Conservation (phyloP, 768 basidiomycete species). For the Phlebiopsis gigantea region DNA sequence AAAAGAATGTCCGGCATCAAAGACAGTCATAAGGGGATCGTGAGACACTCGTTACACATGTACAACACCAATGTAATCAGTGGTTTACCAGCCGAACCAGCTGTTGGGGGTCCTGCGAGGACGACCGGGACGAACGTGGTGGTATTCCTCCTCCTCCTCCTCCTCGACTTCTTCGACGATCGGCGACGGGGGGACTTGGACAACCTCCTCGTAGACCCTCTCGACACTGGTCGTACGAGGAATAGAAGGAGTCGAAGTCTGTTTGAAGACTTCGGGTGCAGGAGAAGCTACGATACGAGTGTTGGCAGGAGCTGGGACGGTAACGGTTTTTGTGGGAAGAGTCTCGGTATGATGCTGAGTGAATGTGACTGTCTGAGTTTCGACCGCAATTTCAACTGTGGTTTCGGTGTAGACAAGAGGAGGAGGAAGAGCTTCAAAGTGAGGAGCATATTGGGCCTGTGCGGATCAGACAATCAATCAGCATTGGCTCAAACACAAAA, state of each 20-base stretch:
- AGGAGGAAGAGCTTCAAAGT: conserved; percentile 36
- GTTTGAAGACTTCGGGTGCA: conserved; percentile 58
- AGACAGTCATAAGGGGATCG: conserved; percentile 24
- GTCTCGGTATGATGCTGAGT: conserved; percentile 30
- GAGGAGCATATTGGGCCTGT: conserved; percentile 16
- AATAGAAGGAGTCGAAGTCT: conserved; percentile 48
- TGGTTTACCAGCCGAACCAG: conserved; percentile 25
- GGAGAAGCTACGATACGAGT: conserved; percentile 73
- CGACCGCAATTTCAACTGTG: conserved; percentile 44
- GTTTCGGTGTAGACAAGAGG: conserved; percentile 48
- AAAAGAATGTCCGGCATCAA: conserved; percentile 26
- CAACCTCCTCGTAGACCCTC: conserved; percentile 55
- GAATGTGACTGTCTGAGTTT: conserved; percentile 43
- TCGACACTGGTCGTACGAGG: conserved; percentile 74
- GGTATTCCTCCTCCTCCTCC: conserved; percentile 21
- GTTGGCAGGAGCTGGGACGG: conserved; percentile 71
- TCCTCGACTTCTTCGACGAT: conserved; percentile 40
- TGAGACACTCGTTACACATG: conserved; percentile 23
- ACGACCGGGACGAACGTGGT: conserved; percentile 11
- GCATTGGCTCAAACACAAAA: conserved; percentile 13
- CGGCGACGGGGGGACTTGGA: conserved; percentile 24
- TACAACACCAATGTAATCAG: not conserved
- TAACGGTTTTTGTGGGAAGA: conserved; percentile 40
- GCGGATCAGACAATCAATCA: conserved; percentile 15
- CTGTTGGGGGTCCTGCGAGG: conserved; percentile 20